Evolutionary conservation across 2,329 filamentous ascomycete species (phyloP), one percentile per base, ranked within the genome.

Genomic region (Botrytis cinerea): DNA sequence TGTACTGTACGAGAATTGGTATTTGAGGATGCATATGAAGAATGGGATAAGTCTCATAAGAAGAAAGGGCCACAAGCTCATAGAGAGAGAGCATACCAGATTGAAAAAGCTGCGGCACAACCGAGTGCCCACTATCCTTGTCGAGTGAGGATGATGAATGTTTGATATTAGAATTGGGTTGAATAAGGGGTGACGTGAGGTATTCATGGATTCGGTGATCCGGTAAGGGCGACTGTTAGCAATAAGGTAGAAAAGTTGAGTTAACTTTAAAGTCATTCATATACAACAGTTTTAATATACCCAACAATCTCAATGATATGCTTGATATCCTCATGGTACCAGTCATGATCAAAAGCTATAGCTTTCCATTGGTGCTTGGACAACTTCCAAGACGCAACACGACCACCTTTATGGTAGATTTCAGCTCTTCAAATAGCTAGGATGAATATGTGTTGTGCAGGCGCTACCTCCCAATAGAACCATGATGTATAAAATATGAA

Each of bases 1-100:
- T 87, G 78, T 76, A 61, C 43, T 16, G 51, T 74, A 25, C 22
- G 69, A 54, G 73, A 67, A 10, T 71, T 74, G 57, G 45, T 45
- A 6, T 22, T 71, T 18, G 20, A 68, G 16, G 28, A 66, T 45
- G 60, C 61, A 22, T 64, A 71, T 57, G 60, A 71, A 25, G 59
- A 61, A 43, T 71, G 28, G 40, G 69, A 71, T 40, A 46, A 2
- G 28, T 38, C 25, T n/a, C 40, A 62, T 32, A 51, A 51, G n/a
- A 46, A 43, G 28, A 18, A n/a, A 40, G 59, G 57, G 16, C 14
- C 16, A n/a, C 25, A 48, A 25, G 63, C 40, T 18, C 20, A 54
- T n/a, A 48, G 48, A 38, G 45, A 72, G 48, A 57, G 60, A 25
- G 45, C 45, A 22, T 59, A 57, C 28, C 35, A 43, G 20, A 72